A percentile compares a stretch with the other conserved stretches of the same genome.
Conservation (phyloP, 164 flowering plant species). For the Nymphaea colorata region DNA sequence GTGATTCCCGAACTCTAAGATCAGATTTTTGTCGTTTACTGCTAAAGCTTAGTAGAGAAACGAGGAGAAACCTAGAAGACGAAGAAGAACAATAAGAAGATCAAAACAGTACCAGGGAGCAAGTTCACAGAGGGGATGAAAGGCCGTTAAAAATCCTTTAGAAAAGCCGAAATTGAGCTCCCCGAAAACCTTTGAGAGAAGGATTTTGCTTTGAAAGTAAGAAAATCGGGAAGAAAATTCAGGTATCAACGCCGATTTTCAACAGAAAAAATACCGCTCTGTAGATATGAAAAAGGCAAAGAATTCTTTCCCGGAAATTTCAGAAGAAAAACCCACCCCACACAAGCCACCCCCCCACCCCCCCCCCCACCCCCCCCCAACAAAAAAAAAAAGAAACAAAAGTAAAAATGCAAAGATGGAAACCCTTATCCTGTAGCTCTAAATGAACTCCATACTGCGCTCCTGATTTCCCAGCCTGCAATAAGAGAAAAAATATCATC, state of each 20-base stretch:
- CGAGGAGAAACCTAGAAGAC: too few relatives aligned
- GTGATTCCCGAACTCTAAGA: too few relatives aligned
- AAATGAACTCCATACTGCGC: neutral
- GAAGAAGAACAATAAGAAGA: neutral
- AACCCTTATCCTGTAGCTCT: too few relatives aligned
- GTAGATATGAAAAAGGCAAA: neutral
- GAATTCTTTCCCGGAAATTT: neutral
- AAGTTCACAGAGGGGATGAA: neutral
- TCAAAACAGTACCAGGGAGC: neutral
- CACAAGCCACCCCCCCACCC: too few relatives aligned
- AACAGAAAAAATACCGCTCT: neutral
- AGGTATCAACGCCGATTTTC: neutral
- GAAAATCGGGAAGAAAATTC: neutral
- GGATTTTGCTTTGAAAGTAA: neutral
- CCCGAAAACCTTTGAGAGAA: neutral
- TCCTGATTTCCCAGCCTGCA: neutral
- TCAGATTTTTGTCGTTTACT: neutral
- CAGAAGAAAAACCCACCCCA: neutral
- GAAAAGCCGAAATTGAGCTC: neutral
- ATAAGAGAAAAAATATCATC: neutral
- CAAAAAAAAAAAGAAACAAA: neutral
- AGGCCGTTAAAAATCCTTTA: neutral
- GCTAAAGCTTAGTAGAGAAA: neutral
- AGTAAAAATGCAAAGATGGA: neutral
- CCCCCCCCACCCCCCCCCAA: neutral